Percentiles rank a stretch among this genome's conserved stretches.
Evolutionary conservation across 2,329 filamentous ascomycete genomes (phyloP).

Genomic region (Aspergillus ruber): DNA sequence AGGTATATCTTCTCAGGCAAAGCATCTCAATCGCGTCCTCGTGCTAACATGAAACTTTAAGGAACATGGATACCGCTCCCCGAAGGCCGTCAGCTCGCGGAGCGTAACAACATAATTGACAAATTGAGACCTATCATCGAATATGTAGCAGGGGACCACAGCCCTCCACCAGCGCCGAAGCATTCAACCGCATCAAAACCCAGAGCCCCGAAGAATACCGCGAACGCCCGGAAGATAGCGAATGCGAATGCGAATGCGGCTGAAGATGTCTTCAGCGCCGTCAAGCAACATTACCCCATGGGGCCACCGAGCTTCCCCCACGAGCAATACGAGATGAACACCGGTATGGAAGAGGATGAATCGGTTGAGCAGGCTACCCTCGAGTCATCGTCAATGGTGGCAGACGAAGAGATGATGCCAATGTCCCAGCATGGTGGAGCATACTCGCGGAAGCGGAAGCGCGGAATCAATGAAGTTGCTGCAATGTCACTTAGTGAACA

Average conservation of each 20-base stretch:
- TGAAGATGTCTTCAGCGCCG: constrained; percentile 26
- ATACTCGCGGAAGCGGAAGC: constrained; percentile 66
- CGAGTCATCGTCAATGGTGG: constrained; percentile 76
- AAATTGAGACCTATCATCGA: constrained; percentile 84
- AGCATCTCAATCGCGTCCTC: not conserved
- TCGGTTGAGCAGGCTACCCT: constrained; percentile 78
- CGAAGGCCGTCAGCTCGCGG: constrained; percentile 72
- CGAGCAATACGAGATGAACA: constrained; percentile 62
- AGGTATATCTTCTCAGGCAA: constrained; percentile 45
- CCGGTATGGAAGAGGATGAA: constrained; percentile 64
- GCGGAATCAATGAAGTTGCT: constrained; percentile 58
- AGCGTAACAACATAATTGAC: constrained; percentile 79
- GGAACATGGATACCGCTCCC: constrained; percentile 93
- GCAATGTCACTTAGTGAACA: constrained; percentile 59
- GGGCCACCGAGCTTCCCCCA: constrained; percentile 37
- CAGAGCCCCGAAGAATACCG: constrained; percentile 64
- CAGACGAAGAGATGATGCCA: constrained; percentile 72
- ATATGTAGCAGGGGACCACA: constrained; percentile 74
- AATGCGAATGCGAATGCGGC: constrained; percentile 6
- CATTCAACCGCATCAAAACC: constrained; percentile 72
- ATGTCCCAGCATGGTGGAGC: constrained; percentile 54
- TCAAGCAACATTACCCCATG: constrained; percentile 28
- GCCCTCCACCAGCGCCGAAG: constrained; percentile 87
- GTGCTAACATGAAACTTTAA: constrained; percentile 27
- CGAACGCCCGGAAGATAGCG: constrained; percentile 53